Evolutionary conservation across 192 early-diverging fungal genomes (phyloP).

Genomic region (Backusella liffmaniae): DNA sequence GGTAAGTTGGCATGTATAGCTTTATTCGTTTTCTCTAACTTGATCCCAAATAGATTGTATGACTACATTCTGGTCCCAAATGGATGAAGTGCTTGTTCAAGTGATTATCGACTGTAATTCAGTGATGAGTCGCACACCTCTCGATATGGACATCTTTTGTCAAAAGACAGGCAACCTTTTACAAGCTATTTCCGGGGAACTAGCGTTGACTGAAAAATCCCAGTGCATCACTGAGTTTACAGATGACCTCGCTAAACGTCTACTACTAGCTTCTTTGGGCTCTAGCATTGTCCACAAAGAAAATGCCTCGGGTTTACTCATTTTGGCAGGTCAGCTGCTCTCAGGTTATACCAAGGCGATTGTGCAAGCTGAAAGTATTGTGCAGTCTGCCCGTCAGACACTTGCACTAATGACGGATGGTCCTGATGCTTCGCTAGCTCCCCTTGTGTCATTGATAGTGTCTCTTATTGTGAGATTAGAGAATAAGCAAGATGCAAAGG

Average conservation of each 20-base stretch:
- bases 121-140: neutral
- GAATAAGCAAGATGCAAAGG: neutral
- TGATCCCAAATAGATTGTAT: slow-evolving; percentile 5
- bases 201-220: neutral
- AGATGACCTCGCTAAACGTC: neutral
- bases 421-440: neutral
- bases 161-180: slow-evolving; percentile 5
- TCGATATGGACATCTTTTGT: slow-evolving; percentile 11
- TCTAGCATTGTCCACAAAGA: slow-evolving; percentile 15
- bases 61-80: slow-evolving; percentile 3
- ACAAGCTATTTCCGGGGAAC: neutral
- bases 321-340: slow-evolving; percentile 9
- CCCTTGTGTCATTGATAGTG: neutral
- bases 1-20: neutral
- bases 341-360: neutral
- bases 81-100: slow-evolving; percentile 11
- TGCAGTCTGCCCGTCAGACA: neutral
- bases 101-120: slow-evolving; percentile 5
- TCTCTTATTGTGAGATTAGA: neutral
- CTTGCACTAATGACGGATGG: neutral
- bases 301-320: neutral
- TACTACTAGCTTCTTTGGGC: neutral
- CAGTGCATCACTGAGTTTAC: neutral
- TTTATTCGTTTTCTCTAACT: too few species aligned
- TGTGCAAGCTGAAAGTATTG: neutral